Base-by-base conservation (phyloP, 164 flowering plant genomes). In the Vitis labrusca region DNA sequence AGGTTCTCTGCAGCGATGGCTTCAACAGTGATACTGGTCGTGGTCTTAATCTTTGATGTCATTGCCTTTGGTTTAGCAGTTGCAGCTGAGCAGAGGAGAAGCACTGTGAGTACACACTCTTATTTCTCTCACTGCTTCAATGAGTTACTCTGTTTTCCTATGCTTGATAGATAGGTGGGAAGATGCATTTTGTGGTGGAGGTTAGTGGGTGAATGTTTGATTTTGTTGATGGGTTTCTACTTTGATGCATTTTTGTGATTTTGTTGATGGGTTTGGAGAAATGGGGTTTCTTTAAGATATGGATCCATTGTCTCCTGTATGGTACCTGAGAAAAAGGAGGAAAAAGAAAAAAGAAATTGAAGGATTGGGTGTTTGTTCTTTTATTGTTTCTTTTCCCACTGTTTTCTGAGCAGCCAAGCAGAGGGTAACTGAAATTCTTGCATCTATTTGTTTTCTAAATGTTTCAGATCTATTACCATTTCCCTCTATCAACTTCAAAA, bases 51-150 rank as follows among this genome's bases (percentile, higher is more conserved):
- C 62, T 66, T 90, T 29, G 88, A 90, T 77, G 70, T 87, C 66
- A 85, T 87, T 67, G 93, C 96, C 59, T 88, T 86, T 61, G 89
- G 77, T 19, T 75, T 91, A 32, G 96, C 93, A 55, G 81, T 91
- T 61, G 91, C 87, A 8, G 94, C 97, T 69, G 94, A 93, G 81
- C 97, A 84, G 72, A 82, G 97, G 63, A 83, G 94, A 73, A 93
- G 89, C 81, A 84, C 85, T 59, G 98, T 91, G 13, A 78, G 88
- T 75, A 1, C n/a, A 10, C 7, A 11, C 51, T 66, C 15, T 51
- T 51, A 64, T 58, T 52, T 57, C 57, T 6, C 53, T 14, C 32
- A 59, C 71, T 49, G 10, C 56, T 27, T 12, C 23, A 37, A 17
- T 44, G 49, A 30, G 17, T 58, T 52, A 17, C 27, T 58, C 30